Evolutionary conservation across 1,284 basidiomycete species (phyloP), one percentile per base, ranked within the genome.

Genomic region (Sphagnurus paluster): DNA sequence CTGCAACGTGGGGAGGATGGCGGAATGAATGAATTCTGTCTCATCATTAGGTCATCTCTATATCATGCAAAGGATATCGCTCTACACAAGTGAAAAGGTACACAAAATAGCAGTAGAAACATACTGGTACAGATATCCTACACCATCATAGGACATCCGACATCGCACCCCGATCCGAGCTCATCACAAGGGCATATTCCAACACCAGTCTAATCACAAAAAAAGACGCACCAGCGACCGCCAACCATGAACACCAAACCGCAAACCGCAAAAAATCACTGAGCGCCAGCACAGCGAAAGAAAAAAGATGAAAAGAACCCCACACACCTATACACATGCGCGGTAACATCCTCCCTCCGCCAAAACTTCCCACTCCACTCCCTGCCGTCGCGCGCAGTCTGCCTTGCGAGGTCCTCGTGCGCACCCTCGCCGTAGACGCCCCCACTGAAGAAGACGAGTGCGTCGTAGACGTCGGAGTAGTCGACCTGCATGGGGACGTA

Each of bases 301-400:
- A n/a, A n/a, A 8, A 10, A n/a, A 14, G 21, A n/a, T 5, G 21
- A n/a, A n/a, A n/a, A n/a, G 14, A 4, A 23, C 10, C 2, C 17
- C 6, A 55, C 72, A 46, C 34, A 81, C 80, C 82, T 71, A 58
- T 80, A 84, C 48, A 77, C 66, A 64, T 85, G 85, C 8, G 82
- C 77, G 30, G 74, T 70, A 66, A 87, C 69, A 60, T 88, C 85
- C 54, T 82, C 80, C 46, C 68, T 69, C 37, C 84, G 68, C 82
- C 83, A 87, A 56, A 74, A 84, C 0, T 57, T 68, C 49, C 70
- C 67, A 53, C 79, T 83, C 84, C 84, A 87, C 17, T 71, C 57
- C 34, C 75, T 70, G 0, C 84, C 84, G 0, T 71, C 72, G 3
- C 60, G 48, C 0, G 80, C 85, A 39, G 87, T 87, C 55, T 73